Evolutionary conservation across 345 rosid species (phyloP).

Genomic region (Clausena lansium): DNA sequence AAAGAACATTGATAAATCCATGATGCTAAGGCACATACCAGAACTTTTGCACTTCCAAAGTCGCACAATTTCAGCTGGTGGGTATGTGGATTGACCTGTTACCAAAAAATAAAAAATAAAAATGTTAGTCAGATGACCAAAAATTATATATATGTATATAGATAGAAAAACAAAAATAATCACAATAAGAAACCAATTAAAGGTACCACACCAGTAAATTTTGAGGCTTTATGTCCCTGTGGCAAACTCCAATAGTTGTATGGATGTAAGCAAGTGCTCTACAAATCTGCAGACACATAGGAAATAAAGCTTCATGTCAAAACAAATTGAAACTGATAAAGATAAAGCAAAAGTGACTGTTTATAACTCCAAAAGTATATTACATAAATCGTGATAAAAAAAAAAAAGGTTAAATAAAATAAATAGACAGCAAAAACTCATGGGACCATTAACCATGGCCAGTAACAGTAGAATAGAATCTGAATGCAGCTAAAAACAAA

Average conservation of each 20-base stretch:
- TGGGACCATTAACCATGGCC: neutral
- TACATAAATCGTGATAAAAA: neutral
- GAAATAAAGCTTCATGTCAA: constrained; percentile 5
- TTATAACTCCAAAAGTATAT: neutral
- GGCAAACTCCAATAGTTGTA: constrained; percentile 82
- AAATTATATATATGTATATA: neutral
- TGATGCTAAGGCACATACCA: constrained; percentile 49
- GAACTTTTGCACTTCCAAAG: constrained; percentile 97
- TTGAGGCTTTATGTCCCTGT: constrained; percentile 98
- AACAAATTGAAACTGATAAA: neutral
- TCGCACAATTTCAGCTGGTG: constrained; percentile 95
- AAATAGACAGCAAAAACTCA: neutral
- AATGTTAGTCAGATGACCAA: neutral
- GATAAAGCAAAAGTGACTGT: neutral
- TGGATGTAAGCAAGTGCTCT: constrained; percentile 92
- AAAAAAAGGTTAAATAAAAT: neutral
- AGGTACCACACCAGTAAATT: constrained; percentile 71
- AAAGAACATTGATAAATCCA: neutral
- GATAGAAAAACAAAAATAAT: neutral
- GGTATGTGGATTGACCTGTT: constrained; percentile 92
- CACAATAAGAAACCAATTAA: neutral
- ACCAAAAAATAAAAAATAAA: constrained; percentile 1
- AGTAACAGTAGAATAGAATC: neutral
- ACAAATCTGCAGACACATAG: constrained; percentile 56
- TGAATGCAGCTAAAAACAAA: neutral